Evolutionary conservation across 768 basidiomycete species (phyloP), one percentile per base, ranked within the genome.

Genomic region (Lentinula raphanica): DNA sequence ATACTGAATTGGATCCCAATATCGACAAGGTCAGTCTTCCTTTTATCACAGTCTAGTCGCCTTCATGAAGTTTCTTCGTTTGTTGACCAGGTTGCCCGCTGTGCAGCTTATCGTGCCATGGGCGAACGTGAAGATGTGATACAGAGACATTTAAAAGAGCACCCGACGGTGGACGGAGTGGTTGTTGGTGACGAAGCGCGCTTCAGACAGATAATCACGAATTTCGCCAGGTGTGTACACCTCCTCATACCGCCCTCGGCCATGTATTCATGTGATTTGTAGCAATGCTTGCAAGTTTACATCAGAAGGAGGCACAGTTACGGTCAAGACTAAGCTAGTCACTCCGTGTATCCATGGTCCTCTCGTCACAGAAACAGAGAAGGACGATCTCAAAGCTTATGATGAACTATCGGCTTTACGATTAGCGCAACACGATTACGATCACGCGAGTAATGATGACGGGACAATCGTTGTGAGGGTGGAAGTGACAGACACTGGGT

Each of bases 131-230:
- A 68, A 19, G 73, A 72, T 12, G 66, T 57, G 9, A 73, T 76
- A 32, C 58, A 64, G 23, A 62, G 62, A 23, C 65, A 62, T 11
- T 32, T 79, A 27, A 58, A 51, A 17, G 69, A 73, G 21, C 59
- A 73, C 36, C 69, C 74, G 2, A 66, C 62, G 49, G 60, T 63
- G 23, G 66, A 65, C 28, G 83, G 81, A 1, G 71, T 80, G 57
- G 86, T 90, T 39, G 79, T 87, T 11, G 87, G 87, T 19, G 86
- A 90, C 62, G 85, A 87, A 64, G 85, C 83, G 62, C 77, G 87
- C 7, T 67, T 87, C 46, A 75, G 86, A 66, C 86, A 87, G 67
- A 80, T 86, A 50, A 78, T 82, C 68, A 86, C 83, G 39, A 88
- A 89, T 64, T 77, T 90, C 38, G 85, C 85, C 8, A 84, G 83